phyloP scores from a whole-genome alignment of 2,329 filamentous ascomycete species.

The Davidsoniella virescens region DNA sequence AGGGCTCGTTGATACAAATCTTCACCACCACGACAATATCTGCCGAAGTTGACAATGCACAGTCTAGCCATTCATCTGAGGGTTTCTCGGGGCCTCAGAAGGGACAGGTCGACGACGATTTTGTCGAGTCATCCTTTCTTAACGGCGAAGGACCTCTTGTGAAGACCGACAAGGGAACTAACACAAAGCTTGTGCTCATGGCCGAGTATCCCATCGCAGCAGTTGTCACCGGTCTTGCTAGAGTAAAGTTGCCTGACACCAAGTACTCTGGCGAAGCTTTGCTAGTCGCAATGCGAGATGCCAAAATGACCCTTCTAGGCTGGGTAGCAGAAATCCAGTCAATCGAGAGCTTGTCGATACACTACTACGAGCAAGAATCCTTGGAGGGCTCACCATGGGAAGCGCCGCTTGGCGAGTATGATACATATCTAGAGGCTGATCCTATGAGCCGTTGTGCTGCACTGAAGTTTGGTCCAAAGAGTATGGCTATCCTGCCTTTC shows the following conservation, averaged over 20 bases:
- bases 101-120: slow-evolving; percentile 42
- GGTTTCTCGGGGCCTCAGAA: slow-evolving; percentile 27
- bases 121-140: slow-evolving; percentile 49
- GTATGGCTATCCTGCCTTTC: slow-evolving; percentile 87
- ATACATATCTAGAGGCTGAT: slow-evolving; percentile 73
- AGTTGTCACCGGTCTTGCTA: slow-evolving; percentile 66
- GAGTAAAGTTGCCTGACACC: slow-evolving; percentile 55
- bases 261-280: slow-evolving; percentile 72
- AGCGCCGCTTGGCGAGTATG: slow-evolving; percentile 54
- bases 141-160: slow-evolving; percentile 45
- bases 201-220: slow-evolving; percentile 73
- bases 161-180: slow-evolving; percentile 46
- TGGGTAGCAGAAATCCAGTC: slow-evolving; percentile 73
- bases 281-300: slow-evolving; percentile 72
- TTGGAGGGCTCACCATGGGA: slow-evolving; percentile 70
- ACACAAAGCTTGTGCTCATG: slow-evolving; percentile 67
- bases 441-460: slow-evolving; percentile 86
- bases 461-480: slow-evolving; percentile 77
- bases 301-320: slow-evolving; percentile 81
- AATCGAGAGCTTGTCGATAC: slow-evolving; percentile 81
- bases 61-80: slow-evolving; percentile 21
- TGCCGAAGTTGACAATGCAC: slow-evolving; percentile 39
- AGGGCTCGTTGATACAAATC: slow-evolving; percentile 83
- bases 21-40: slow-evolving; percentile 57
- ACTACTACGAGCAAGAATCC: slow-evolving; percentile 96